A percentile compares a stretch with the other conserved stretches of the same genome.
phyloP scores from a whole-genome alignment of 345 rosid species.

The Citrus inodora region DNA sequence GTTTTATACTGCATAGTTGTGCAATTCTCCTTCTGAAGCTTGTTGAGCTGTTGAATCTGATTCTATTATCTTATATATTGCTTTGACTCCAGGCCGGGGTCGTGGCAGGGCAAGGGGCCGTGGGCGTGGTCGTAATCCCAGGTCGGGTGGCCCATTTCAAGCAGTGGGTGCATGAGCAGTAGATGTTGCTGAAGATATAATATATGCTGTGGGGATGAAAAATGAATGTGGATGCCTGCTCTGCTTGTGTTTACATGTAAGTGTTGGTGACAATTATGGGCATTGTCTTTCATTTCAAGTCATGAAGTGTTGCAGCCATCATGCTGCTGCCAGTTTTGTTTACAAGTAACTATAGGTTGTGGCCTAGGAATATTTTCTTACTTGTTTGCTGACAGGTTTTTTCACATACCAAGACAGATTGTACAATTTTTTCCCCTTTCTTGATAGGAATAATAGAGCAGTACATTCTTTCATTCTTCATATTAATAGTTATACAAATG shows the following conservation, averaged over 20 bases:
- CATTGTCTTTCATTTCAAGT: conserved; percentile 21
- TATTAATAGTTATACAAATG: background rate
- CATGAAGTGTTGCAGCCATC: conserved; percentile 11
- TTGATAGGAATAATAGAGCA: conserved; percentile 33
- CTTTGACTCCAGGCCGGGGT: conserved; percentile 24
- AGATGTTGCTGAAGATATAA: background rate
- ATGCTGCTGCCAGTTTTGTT: conserved; percentile 18
- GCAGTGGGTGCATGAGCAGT: conserved; percentile 26
- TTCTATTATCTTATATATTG: background rate
- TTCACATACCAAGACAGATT: conserved; percentile 7
- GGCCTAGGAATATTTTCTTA: conserved; percentile 11
- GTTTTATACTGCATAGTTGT: background rate
- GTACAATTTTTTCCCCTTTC: conserved; percentile 15
- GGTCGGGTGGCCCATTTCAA: conserved; percentile 9
- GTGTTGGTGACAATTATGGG: conserved; percentile 20
- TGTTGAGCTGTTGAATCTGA: background rate
- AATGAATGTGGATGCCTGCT: conserved; percentile 29
- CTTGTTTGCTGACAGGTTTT: background rate
- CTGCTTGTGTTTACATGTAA: conserved; percentile 25
- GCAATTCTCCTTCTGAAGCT: background rate
- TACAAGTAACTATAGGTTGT: background rate
- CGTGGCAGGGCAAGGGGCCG: conserved; percentile 25
- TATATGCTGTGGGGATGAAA: conserved; percentile 16
- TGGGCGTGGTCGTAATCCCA: conserved; percentile 22
- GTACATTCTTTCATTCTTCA: conserved; percentile 25